Conservation (phyloP, 192 early-diverging fungal genomes). For the Chytriomyces sp. region DNA sequence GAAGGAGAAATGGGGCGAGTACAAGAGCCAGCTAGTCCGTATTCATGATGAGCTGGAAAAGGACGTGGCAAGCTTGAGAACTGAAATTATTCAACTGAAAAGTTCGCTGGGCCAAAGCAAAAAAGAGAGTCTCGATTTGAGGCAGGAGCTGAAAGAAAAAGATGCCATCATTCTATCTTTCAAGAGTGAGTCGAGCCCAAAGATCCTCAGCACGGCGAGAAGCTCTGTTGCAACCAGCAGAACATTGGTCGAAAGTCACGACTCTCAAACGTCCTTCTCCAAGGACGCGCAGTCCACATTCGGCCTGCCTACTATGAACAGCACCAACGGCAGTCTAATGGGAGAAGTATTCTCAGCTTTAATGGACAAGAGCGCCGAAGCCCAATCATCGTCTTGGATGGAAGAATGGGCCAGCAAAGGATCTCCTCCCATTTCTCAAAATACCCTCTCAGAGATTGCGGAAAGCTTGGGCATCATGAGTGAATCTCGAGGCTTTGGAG, state of each 20-base stretch:
- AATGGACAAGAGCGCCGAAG: not conserved
- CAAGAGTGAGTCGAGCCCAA: not conserved
- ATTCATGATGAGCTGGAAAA: not conserved
- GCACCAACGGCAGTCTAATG: not conserved
- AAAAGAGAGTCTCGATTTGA: not conserved
- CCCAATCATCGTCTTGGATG: not conserved
- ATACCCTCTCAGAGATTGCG: not conserved
- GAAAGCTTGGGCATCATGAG: not conserved
- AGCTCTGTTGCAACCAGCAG: too few relatives aligned
- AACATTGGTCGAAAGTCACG: too few relatives aligned
- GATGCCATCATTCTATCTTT: not conserved
- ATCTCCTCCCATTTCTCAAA: not conserved
- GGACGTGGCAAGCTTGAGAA: not conserved
- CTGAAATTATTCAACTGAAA: slow-evolving; percentile 5
- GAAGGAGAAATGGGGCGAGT: not conserved
- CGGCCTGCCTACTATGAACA: too few relatives aligned
- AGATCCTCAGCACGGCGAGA: too few relatives aligned
- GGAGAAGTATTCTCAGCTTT: slow-evolving; percentile 9
- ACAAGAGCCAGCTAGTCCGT: not conserved
- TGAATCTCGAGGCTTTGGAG: not conserved
- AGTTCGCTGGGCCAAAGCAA: too few relatives aligned
- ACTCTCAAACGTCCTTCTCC: too few relatives aligned
- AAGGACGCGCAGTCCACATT: too few relatives aligned
- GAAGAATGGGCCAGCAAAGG: slow-evolving; percentile 13
- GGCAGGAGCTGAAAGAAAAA: not conserved